Evolutionary conservation across 2,329 filamentous ascomycete species (phyloP).

Genomic region (Colletotrichum sp.): DNA sequence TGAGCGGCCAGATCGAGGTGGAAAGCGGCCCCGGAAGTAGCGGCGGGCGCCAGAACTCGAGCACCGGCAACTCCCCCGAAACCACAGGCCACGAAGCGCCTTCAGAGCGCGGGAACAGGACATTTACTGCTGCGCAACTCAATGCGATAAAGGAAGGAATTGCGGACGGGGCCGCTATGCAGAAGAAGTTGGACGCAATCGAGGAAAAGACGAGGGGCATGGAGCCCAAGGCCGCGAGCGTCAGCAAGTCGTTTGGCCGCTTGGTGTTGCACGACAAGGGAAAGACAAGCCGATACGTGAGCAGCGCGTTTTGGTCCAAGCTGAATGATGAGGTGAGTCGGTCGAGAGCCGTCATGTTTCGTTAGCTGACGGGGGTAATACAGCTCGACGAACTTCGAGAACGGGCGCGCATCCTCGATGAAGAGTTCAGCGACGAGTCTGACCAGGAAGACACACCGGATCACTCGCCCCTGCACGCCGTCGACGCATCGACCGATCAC

Average conservation of each 20-base stretch:
- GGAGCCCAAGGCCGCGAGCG: constrained; percentile 27
- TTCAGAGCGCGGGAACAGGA: constrained; percentile 13
- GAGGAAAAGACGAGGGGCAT: constrained; percentile 10
- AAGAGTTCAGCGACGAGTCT: constrained; percentile 61
- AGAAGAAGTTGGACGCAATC: constrained; percentile 23
- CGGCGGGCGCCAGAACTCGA: constrained; percentile 23
- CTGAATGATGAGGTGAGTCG: constrained; percentile 72
- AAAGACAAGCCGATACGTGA: constrained; percentile 74
- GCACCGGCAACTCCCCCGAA: constrained; percentile 34
- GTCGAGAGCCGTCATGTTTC: constrained; percentile 10
- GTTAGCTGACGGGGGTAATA: constrained; percentile 9
- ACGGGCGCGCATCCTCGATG: constrained; percentile 37
- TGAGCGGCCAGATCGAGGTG: constrained; percentile 68
- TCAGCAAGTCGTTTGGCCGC: constrained; percentile 65
- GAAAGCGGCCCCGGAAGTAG: constrained; percentile 35
- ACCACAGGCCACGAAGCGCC: constrained; percentile 20
- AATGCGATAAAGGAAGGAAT: background rate
- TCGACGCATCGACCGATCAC: constrained; percentile 52
- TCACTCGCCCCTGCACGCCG: constrained; percentile 39
- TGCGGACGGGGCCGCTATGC: background rate
- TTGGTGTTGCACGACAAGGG: constrained; percentile 74
- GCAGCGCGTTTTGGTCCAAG: constrained; percentile 78
- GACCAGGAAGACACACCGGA: constrained; percentile 63
- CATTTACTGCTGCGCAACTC: background rate
- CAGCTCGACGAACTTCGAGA: constrained; percentile 48